Base-by-base conservation (phyloP, 495 filamentous ascomycete genomes). In the Cercophora newfieldiana region DNA sequence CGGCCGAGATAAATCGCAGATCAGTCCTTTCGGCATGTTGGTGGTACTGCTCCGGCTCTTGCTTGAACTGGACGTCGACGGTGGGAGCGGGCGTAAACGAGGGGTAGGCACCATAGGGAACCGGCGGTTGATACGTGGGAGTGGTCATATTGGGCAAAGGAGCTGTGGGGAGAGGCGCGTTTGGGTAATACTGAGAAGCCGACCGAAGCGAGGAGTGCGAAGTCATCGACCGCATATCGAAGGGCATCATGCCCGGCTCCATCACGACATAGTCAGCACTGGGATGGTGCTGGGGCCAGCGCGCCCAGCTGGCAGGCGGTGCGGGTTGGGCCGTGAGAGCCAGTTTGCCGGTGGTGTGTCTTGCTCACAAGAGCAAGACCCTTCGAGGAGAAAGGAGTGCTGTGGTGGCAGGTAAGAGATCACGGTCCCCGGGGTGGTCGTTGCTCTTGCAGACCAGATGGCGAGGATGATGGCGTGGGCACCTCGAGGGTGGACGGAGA, bases 201-300 rank as follows among this genome's bases (percentile, higher is more conserved):
- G 78, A 48, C 16, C 66, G 72, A 51, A 77, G 59, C 14, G 72
- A n/a, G n/a, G n/a, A 69, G 16, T 70, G 60, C 24, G 74, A 33
- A n/a, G 67, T 68, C 51, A 67, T 67, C 7, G 72, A 61, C 30
- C 69, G 72, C 19, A 74, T 71, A 66, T 74, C 71, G 67, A 78
- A 82, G 3, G 71, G 65, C 66, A 79, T 73, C 54, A 79, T 65
- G 54, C 71, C 59, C 22, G 74, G 7, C 22, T 77, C 73, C 71
- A 80, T 71, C 71, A 82, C 72, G 61, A 64, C 65, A 70, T 77
- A 82, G 19, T 79, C 74, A 19, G 59, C 33, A 59, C 54, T 69
- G 18, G 64, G 63, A 21, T 77, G 75, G 24, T 78, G 76, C 22
- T 79, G 74, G 67, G 77, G 67, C 80, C 80, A 83, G 61, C 79